Conservation (phyloP, 352 stramenopile genomes). For the Phytophthora crassamura region DNA sequence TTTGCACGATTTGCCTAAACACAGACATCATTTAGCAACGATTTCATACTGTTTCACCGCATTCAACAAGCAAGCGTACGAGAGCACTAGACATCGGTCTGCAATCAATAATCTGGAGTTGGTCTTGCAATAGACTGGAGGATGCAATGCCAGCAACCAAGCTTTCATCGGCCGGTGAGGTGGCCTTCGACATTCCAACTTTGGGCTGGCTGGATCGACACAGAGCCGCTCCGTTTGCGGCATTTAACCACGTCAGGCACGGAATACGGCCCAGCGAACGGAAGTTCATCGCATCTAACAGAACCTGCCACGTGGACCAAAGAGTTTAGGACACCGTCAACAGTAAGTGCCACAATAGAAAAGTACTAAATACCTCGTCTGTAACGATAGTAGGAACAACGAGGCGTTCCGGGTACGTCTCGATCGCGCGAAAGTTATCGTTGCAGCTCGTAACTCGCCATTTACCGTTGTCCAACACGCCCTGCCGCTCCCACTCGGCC, state of each 20-base stretch:
- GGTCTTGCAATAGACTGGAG: conserved; percentile 69
- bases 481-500: conserved; percentile 74
- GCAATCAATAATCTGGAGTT: conserved; percentile 86
- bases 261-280: conserved; percentile 79
- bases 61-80: conserved; percentile 30
- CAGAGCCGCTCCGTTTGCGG: conserved; percentile 66
- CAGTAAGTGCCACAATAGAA: too few relatives aligned
- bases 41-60: background rate
- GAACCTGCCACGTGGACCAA: conserved; percentile 37
- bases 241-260: conserved; percentile 77
- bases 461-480: conserved; percentile 70
- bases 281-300: conserved; percentile 79
- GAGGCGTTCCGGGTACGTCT: conserved; percentile 94
- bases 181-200: conserved; percentile 82
- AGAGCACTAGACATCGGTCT: conserved; percentile 82
- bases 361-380: conserved; percentile 65
- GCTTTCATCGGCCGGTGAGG: conserved; percentile 71
- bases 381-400: conserved; percentile 92
- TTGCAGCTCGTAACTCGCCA: conserved; percentile 76
- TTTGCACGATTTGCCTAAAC: conserved; percentile 33
- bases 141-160: conserved; percentile 72
- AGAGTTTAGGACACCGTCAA: background rate
- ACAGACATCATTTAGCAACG: background rate
- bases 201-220: conserved; percentile 86
- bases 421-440: conserved; percentile 81